Conservation (phyloP, 768 basidiomycete species). For the Lentinula raphanica region DNA sequence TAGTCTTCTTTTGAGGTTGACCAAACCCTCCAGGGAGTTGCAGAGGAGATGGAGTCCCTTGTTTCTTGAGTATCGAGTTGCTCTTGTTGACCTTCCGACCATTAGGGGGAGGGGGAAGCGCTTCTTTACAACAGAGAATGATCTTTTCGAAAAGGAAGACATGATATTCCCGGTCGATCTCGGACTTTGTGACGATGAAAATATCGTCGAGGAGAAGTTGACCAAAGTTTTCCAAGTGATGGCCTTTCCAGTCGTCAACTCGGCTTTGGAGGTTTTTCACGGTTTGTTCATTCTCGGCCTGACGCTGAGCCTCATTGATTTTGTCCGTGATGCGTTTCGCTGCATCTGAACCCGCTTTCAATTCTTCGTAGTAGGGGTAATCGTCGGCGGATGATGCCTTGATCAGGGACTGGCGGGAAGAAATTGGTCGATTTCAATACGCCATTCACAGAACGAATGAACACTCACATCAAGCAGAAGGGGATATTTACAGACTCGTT, state of each 20-base stretch:
- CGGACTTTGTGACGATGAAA: conserved; percentile 93
- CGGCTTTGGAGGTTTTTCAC: conserved; percentile 80
- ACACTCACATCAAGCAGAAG: conserved; percentile 79
- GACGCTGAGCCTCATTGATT: conserved; percentile 92
- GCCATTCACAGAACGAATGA: neutral
- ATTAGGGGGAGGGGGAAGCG: conserved; percentile 49
- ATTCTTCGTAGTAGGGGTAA: conserved; percentile 72
- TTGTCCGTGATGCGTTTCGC: conserved; percentile 91
- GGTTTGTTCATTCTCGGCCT: conserved; percentile 86
- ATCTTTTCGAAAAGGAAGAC: conserved; percentile 99
- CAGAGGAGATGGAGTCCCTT: conserved; percentile 43
- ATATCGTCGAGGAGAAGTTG: conserved; percentile 91
- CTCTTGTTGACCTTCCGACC: conserved; percentile 75
- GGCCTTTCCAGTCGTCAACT: conserved; percentile 99
- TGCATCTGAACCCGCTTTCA: conserved; percentile 77
- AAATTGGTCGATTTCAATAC: conserved; percentile 6
- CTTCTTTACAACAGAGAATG: conserved; percentile 97
- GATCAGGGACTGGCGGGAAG: conserved; percentile 53
- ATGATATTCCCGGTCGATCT: conserved; percentile 95
- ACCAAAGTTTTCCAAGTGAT: conserved; percentile 91
- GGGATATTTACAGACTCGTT: conserved; percentile 98
- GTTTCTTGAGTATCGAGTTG: conserved; percentile 87
- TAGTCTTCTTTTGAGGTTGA: conserved; percentile 67
- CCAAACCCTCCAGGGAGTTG: conserved; percentile 38
- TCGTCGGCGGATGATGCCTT: conserved; percentile 60